Evolutionary conservation across 305 asterid genomes (phyloP), one percentile per base, ranked within the genome.

Genomic region (Coffea humblotiana): DNA sequence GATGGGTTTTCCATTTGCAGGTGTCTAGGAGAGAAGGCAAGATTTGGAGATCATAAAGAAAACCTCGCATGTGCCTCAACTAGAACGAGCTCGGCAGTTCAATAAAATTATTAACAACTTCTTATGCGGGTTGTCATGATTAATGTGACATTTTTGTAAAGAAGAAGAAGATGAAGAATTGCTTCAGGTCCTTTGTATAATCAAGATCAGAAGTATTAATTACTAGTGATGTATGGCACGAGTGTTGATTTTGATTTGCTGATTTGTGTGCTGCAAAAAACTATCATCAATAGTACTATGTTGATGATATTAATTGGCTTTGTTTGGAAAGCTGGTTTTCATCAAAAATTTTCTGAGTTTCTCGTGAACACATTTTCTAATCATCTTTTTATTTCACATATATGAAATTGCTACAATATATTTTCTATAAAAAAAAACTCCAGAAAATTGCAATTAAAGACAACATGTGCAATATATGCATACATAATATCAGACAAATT

Each of bases 31-130:
- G 88, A 93, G 76, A 90, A 83, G 77, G 84, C 88, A 8, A 86
- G 43, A 75, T 51, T 51, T 89, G 78, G 78, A 93, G 80, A 82
- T 91, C 12, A 82, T 91, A 18, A 82, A 87, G 72, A 86, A 88
- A 43, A 78, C 88, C 40, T 84, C 94, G 6, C 97, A 93, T 79
- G 79, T 85, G 5, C 93, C 97, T 56, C 97, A 91, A 76, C 84
- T 89, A 37, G 93, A 93, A 77, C 77, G 80, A 10, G 83, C 90
- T 32, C 71, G 25, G 11, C 77, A 86, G 79, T 91, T 91, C 87
- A 91, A 93, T 82, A 81, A 77, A 54, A 85, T 86, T 72, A 86
- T 93, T 80, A 78, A 85, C 3, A 65, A 64, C 4, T 93, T 91
- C 85, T 80, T 92, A 61, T 54, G 74, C 66, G 89, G 61, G 2